These are phyloP conservation scores for Salvia miltiorrhiza DNA, from an alignment of 257 asterid species.

Conservation along the genomic window DNA sequence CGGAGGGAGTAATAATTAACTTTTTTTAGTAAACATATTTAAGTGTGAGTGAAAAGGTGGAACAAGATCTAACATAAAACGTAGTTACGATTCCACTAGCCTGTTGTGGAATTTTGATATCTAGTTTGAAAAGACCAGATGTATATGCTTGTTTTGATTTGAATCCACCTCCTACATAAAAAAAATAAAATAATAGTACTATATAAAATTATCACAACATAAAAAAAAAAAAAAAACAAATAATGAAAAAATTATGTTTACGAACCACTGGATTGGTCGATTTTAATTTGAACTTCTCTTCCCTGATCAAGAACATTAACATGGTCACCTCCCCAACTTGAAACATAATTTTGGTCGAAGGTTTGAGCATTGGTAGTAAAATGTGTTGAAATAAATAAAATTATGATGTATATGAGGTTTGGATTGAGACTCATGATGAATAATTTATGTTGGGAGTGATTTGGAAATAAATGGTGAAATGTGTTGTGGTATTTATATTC, in stretches of 20 bases:
- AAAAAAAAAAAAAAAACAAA: neutral
- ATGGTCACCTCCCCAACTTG: neutral
- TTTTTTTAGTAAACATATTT: neutral
- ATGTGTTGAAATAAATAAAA: neutral
- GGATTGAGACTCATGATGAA: too few relatives aligned
- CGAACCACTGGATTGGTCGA: neutral
- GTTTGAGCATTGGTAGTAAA: neutral
- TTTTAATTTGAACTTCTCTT: slow-evolving; percentile 8
- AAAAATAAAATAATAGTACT: neutral
- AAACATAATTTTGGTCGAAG: neutral
- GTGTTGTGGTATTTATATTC: neutral
- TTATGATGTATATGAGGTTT: neutral
- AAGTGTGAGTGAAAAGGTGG: neutral
- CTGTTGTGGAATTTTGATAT: slow-evolving; percentile 6
- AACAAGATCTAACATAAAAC: slow-evolving; percentile 8
- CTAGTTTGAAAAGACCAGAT: neutral
- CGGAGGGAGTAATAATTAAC: too few relatives aligned
- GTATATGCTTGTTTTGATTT: slow-evolving; percentile 1
- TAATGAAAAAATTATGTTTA: neutral
- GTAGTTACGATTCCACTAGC: slow-evolving; percentile 4
- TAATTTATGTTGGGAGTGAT: too few relatives aligned
- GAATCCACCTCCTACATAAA: slow-evolving; percentile 18
- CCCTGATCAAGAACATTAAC: neutral
- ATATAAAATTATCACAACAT: neutral
- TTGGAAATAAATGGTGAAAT: neutral